Evolutionary conservation across 768 basidiomycete species (phyloP), one percentile per base, ranked within the genome.

Genomic region (Xerocomellus dryophilus): DNA sequence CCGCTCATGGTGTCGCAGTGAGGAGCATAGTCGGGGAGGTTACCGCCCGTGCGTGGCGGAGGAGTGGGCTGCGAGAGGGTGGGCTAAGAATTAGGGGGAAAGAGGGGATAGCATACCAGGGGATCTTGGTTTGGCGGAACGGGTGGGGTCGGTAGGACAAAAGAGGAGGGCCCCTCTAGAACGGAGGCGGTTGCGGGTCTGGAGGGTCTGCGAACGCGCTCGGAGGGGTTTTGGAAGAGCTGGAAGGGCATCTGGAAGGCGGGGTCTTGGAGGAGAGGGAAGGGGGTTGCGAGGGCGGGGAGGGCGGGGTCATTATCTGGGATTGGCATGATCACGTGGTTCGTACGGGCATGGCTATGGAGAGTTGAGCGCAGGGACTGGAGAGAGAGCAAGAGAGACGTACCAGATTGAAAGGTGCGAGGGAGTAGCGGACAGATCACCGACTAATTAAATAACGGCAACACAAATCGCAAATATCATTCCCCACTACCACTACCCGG

Each of bases 141-240:
- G 17, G 70, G 55, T 8, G 70, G 65, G 27, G 65, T 57, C 14
- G 78, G 76, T 35, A 82, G 81, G 27, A 83, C 65, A 25, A 80
- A 63, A 9, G 62, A 34, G 21, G 65, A 40, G 43, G 61, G 65
- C 14, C 74, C 74, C 49, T 82, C 78, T 10, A 74, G 70, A 17
- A 74, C 66, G 46, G 79, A 76, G 4, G 79, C 74, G 7, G 78
- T 76, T 0, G 76, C 72, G 17, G 76, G 77, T 54, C 76, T 70
- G 39, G 72, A 64, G 0, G 60, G 63, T 53, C 63, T 63, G 38
- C 66, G 64, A 40, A 57, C 53, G 41, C 68, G 68, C 39, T 71
- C 71, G 8, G 53, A 31, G 18, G 54, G n/a, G 57, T 47, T 23
- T 51, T 48, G 48, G 66, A 76, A 59, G 57, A 74, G 67, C 43